Percentiles rank a stretch among this genome's conserved stretches.
Evolutionary conservation across 2,329 filamentous ascomycete genomes (phyloP).

Genomic region (Myriosclerotinia curreyana): DNA sequence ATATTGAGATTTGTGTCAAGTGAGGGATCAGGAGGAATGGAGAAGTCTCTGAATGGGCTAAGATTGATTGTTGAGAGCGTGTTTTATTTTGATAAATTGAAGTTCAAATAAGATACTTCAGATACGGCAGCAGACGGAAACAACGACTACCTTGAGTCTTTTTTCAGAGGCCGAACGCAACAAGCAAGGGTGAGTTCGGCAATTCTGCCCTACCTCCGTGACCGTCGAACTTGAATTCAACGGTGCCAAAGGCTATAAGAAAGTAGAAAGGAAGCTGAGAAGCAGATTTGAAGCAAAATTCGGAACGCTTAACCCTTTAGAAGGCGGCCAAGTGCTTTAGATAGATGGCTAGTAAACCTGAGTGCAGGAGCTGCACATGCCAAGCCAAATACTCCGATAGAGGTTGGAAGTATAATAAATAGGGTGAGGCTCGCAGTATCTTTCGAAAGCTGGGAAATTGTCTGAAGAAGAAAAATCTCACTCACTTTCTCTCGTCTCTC

Average conservation of each 20-base stretch:
- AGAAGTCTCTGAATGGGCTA: neutral
- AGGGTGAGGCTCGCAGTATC: neutral
- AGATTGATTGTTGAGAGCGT: too few species aligned
- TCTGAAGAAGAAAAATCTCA: conserved; percentile 22
- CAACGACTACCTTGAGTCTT: conserved; percentile 2
- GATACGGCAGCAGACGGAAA: neutral
- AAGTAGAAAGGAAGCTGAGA: conserved; percentile 1
- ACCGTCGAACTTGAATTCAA: neutral
- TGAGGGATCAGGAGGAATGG: neutral
- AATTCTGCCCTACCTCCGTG: neutral
- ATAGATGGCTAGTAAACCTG: neutral
- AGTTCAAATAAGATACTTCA: neutral
- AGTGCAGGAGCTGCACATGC: neutral
- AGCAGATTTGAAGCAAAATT: neutral
- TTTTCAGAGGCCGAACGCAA: neutral
- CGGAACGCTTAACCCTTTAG: neutral
- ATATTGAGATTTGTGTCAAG: neutral
- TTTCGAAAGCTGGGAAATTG: neutral
- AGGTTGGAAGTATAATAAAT: neutral
- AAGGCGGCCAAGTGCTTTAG: neutral
- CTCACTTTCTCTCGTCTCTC: conserved; percentile 38
- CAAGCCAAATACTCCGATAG: neutral
- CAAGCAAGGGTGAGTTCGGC: neutral
- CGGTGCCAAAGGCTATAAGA: neutral
- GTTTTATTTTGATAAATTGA: neutral